phyloP scores from a whole-genome alignment of 345 rosid species.

The Aquilaria malaccensis region DNA sequence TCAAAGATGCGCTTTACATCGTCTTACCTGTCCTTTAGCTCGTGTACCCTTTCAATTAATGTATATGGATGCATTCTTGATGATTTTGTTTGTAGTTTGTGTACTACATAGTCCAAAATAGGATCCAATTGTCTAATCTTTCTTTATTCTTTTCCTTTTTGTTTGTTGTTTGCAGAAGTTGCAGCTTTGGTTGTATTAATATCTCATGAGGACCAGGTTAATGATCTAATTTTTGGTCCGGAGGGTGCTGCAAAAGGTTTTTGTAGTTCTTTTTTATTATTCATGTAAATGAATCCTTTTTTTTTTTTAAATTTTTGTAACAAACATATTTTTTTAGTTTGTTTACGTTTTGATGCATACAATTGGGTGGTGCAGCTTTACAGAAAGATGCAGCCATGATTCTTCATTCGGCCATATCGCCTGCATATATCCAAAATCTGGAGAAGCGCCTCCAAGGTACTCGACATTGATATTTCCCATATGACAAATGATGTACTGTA shows the following conservation, averaged over 20 bases:
- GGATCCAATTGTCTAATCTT: neutral
- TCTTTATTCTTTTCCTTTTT: slow-evolving; percentile 3
- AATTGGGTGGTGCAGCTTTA: slow-evolving; percentile 34
- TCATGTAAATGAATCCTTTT: slow-evolving; percentile 2
- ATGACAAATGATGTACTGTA: no score
- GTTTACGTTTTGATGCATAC: slow-evolving; percentile 9
- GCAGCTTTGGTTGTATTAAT: slow-evolving; percentile 57
- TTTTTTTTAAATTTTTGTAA: slow-evolving; percentile 8
- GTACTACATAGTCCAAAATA: neutral
- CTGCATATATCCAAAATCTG: slow-evolving; percentile 42
- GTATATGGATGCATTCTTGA: neutral
- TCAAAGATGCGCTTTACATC: no score
- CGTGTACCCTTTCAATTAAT: no score
- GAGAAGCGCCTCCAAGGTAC: slow-evolving; percentile 57
- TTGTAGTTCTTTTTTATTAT: slow-evolving; percentile 9
- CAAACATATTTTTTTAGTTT: neutral
- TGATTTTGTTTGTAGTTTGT: slow-evolving; percentile 7
- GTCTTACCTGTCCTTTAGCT: no score
- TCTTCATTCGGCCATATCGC: slow-evolving; percentile 45
- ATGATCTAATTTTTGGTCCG: slow-evolving; percentile 46
- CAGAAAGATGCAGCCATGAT: slow-evolving; percentile 47
- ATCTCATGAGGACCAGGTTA: slow-evolving; percentile 55
- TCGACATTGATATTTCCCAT: no score
- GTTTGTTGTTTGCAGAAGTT: slow-evolving; percentile 40
- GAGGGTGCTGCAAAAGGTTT: slow-evolving; percentile 65